phyloP scores from a whole-genome alignment of 164 flowering plant species.

The Tetracentron sinense region DNA sequence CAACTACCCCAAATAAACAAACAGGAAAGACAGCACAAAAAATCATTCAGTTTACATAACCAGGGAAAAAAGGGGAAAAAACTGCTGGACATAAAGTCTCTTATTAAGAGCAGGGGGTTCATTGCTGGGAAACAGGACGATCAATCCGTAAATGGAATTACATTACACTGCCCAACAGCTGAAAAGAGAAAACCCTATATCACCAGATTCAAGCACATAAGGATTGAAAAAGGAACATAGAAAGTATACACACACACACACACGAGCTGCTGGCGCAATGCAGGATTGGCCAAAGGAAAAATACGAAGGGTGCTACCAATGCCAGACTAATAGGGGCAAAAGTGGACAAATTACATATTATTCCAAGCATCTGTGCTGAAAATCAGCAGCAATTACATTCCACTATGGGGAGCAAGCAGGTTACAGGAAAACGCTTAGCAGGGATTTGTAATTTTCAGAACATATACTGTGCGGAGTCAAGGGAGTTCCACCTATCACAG shows the following conservation, averaged over 20 bases:
- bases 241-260: neutral
- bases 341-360: neutral
- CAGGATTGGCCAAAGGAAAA: neutral
- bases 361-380: neutral
- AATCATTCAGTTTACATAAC: too few species aligned
- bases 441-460: neutral
- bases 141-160: neutral
- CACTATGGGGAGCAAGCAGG: neutral
- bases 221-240: neutral
- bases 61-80: too few species aligned
- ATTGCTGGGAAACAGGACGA: neutral
- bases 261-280: neutral
- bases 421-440: neutral
- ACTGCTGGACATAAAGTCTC: too few species aligned
- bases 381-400: neutral
- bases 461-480: too few species aligned
- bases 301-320: neutral
- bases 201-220: too few species aligned
- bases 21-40: too few species aligned
- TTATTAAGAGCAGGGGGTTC: neutral
- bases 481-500: too few species aligned
- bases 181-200: neutral
- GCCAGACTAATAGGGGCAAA: neutral
- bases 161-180: neutral
- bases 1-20: too few species aligned